Percentiles rank a stretch among this genome's conserved stretches.
Evolutionary conservation across 2,329 filamentous ascomycete species (phyloP).

Genomic region (Alternaria brassicae): DNA sequence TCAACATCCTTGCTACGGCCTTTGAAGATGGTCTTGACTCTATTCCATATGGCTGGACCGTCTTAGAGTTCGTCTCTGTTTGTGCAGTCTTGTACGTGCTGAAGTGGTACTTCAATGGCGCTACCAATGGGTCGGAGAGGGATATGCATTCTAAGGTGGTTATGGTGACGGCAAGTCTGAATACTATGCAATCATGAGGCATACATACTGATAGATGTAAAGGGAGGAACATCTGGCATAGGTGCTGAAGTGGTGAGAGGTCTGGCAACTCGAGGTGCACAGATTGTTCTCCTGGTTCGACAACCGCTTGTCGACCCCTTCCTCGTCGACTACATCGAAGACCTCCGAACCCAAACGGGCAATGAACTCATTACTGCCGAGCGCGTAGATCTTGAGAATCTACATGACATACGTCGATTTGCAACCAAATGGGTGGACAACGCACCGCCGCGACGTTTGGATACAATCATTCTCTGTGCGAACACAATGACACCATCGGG

Average conservation of each 20-base stretch:
- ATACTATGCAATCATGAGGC: not conserved
- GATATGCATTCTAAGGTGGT: constrained; percentile 93
- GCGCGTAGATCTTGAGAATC: constrained; percentile 84
- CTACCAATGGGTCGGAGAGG: constrained; percentile 75
- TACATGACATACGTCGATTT: constrained; percentile 91
- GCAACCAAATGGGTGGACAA: constrained; percentile 99
- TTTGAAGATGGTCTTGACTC: constrained; percentile 62
- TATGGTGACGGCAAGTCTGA: constrained; percentile 75
- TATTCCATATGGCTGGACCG: constrained; percentile 61
- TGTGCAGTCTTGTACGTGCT: constrained; percentile 61
- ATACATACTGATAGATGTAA: constrained; percentile 20
- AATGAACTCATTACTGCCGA: constrained; percentile 95
- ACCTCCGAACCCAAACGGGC: constrained; percentile 75
- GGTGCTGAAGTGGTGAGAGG: constrained; percentile 77
- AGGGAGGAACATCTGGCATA: constrained; percentile 91
- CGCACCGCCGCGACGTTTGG: constrained; percentile 82
- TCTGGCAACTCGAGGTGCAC: constrained; percentile 82
- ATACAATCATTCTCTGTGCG: constrained; percentile 89
- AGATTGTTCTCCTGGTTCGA: constrained; percentile 88
- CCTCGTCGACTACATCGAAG: constrained; percentile 89
- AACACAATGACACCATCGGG: constrained; percentile 76
- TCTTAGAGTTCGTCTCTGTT: constrained; percentile 62
- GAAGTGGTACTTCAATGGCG: constrained; percentile 82
- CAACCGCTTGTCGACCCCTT: constrained; percentile 84
- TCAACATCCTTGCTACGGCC: constrained; percentile 64